Base-by-base conservation (phyloP, 352 stramenopile genomes). In the Phytopythium litorale region DNA sequence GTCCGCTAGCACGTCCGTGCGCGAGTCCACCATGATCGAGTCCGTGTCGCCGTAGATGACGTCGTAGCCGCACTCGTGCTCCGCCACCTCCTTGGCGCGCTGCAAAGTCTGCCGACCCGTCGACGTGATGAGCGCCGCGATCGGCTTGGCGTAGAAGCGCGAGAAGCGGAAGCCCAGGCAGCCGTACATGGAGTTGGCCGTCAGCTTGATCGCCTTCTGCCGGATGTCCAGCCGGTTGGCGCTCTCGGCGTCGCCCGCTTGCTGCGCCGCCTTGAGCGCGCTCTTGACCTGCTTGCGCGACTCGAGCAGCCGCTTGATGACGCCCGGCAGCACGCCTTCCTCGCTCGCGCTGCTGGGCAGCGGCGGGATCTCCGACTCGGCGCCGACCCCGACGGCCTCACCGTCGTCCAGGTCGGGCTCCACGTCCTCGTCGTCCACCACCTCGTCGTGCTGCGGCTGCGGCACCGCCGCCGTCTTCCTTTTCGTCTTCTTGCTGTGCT, bases 11-110 rank as follows among this genome's bases (percentile, higher is more conserved):
- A 97, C 93, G 62, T 93, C 97, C 42, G 94, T 98, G 38, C 53
- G 53, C 5, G 53, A 58, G 70, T 97, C 84, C 60, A 99, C 98
- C 98, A 99, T 99, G 73, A 99, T 99, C 49, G 93, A 99, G 79
- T 99, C 98, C n/a, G 98, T 99, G 81, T 99, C 98, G 74, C 98
- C 98, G 70, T 99, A 99, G 56, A 99, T 98, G 3, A 99, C 98
- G 63, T 99, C 97, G 50, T 99, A 95, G 33, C 96, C 96, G 63
- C 99, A 96, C 63, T 98, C 86, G 57, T 98, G 89, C 69, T 99
- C 93, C 4, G 97, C 94, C 40, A 99, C 88, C 66, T 99, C 94
- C 60, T 99, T 98, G 0, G 98, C 99, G 45, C 92, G 81, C 75
- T 99, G 97, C 23, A 99, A 79, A 35, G 98, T 99, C 72, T 99